phyloP scores from a whole-genome alignment of 768 basidiomycete species.

The Tricholomella constricta region DNA sequence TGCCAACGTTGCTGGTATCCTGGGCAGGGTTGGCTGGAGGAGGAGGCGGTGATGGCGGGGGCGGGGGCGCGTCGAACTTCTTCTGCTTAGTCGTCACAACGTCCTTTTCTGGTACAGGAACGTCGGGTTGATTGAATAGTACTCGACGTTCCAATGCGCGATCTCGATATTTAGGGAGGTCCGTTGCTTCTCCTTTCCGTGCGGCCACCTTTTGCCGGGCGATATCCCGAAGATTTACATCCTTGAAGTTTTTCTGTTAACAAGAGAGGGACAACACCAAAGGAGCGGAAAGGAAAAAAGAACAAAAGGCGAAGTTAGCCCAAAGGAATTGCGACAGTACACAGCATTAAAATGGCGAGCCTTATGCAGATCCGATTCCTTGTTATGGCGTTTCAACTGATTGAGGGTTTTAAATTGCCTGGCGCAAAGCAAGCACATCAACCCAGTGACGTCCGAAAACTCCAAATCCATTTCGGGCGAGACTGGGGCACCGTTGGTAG shows the following conservation, averaged over 20 bases:
- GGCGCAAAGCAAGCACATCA: slow-evolving; percentile 89
- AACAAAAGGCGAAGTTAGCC: slow-evolving; percentile 34
- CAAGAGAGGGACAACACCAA: slow-evolving; percentile 5
- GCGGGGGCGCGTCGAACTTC: slow-evolving; percentile 59
- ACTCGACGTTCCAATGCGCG: slow-evolving; percentile 90
- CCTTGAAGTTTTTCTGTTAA: slow-evolving; percentile 84
- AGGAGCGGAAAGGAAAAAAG: slow-evolving; percentile 16
- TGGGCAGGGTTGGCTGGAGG: slow-evolving; percentile 69
- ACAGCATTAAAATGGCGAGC: slow-evolving; percentile 53
- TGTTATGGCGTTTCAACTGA: slow-evolving; percentile 86
- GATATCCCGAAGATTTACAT: slow-evolving; percentile 67
- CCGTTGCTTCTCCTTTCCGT: slow-evolving; percentile 37
- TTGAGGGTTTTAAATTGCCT: slow-evolving; percentile 91
- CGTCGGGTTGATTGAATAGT: slow-evolving; percentile 90
- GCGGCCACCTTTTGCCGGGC: slow-evolving; percentile 68
- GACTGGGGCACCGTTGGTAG: slow-evolving; percentile 26
- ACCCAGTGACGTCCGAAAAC: slow-evolving; percentile 71
- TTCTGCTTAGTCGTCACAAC: slow-evolving; percentile 35
- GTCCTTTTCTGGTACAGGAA: slow-evolving; percentile 62
- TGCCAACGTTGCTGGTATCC: slow-evolving; percentile 87
- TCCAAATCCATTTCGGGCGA: slow-evolving; percentile 69
- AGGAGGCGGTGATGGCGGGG: slow-evolving; percentile 63
- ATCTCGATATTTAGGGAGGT: slow-evolving; percentile 89
- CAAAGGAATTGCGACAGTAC: slow-evolving; percentile 23
- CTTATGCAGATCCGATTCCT: slow-evolving; percentile 96